Evolutionary conservation across 1,284 basidiomycete species (phyloP).

Genomic region (Rhodotorula sp.): DNA sequence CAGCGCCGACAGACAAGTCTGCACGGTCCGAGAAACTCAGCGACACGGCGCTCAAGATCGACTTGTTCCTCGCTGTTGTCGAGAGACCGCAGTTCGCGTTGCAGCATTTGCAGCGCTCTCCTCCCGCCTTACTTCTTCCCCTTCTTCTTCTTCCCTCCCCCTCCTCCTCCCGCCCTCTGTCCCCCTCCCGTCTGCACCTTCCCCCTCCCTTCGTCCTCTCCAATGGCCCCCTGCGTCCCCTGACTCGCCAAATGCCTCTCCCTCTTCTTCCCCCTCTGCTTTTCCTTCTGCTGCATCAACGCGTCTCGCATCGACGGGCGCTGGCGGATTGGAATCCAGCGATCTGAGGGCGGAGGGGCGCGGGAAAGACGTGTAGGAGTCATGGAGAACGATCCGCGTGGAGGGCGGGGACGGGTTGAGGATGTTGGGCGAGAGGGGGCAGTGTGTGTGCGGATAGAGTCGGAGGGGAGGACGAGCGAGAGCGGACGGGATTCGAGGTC

Average conservation of each 20-base stretch:
- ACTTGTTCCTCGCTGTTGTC: too few species aligned
- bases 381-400: not conserved
- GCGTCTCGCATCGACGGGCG: conserved; percentile 45
- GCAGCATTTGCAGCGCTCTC: not conserved
- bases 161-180: conserved; percentile 26
- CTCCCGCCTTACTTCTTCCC: conserved; percentile 21
- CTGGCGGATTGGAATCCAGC: conserved; percentile 44
- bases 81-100: not conserved
- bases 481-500: conserved; percentile 16
- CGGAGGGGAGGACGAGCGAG: not conserved
- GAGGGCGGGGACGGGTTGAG: not conserved
- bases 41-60: too few species aligned
- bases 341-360: conserved; percentile 18
- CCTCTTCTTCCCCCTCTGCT: conserved; percentile 41
- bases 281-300: conserved; percentile 44
- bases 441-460: not conserved
- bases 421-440: not conserved
- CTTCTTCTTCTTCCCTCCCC: conserved; percentile 36
- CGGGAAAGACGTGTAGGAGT: not conserved
- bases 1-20: too few species aligned
- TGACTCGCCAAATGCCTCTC: conserved; percentile 30
- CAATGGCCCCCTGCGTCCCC: conserved; percentile 7
- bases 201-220: not conserved
- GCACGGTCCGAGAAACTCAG: too few species aligned
- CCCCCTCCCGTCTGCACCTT: conserved; percentile 5